Percentiles rank a stretch among this genome's conserved stretches.
These are phyloP conservation scores for Thecaphora frezii DNA, from an alignment of 1,284 basidiomycete genomes.

Conservation along the genomic window DNA sequence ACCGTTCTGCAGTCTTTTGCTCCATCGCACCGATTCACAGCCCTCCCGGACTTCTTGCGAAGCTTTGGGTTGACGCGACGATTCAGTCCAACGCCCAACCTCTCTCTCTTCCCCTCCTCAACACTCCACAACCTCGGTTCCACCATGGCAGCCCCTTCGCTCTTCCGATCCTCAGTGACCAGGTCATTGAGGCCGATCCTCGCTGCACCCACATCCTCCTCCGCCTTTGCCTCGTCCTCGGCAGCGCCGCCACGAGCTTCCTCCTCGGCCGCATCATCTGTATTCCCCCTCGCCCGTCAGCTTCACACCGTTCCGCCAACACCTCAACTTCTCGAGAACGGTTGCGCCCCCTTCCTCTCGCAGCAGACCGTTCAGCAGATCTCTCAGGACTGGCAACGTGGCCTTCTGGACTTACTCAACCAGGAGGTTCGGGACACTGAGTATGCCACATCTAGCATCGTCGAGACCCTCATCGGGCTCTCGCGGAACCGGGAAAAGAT, in stretches of 20 bases:
- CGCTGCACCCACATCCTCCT: slow-evolving; percentile 1
- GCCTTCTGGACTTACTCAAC: slow-evolving; percentile 52
- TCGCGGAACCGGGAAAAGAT: slow-evolving; percentile 68
- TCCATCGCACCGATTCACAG: no score
- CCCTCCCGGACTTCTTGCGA: no score
- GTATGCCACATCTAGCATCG: slow-evolving; percentile 67
- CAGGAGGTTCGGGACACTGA: slow-evolving; percentile 64
- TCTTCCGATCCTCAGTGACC: background rate
- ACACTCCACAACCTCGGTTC: slow-evolving; percentile 7
- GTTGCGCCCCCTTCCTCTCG: slow-evolving; percentile 52
- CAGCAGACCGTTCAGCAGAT: slow-evolving; percentile 43
- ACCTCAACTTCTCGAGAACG: slow-evolving; percentile 34
- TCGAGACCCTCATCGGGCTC: slow-evolving; percentile 75
- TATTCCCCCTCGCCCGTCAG: background rate
- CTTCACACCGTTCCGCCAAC: slow-evolving; percentile 48
- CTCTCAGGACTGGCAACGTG: slow-evolving; percentile 49
- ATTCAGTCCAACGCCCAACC: background rate
- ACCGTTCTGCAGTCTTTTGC: no score
- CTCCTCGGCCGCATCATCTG: slow-evolving; percentile 6
- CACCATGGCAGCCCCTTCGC: slow-evolving; percentile 1
- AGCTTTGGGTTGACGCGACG: no score
- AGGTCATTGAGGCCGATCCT: background rate
- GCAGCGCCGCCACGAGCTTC: no score
- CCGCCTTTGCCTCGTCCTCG: slow-evolving; percentile 13
- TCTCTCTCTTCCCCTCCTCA: background rate